Conservation (phyloP, 2,329 filamentous ascomycete species). For the Teratosphaeria viscida region DNA sequence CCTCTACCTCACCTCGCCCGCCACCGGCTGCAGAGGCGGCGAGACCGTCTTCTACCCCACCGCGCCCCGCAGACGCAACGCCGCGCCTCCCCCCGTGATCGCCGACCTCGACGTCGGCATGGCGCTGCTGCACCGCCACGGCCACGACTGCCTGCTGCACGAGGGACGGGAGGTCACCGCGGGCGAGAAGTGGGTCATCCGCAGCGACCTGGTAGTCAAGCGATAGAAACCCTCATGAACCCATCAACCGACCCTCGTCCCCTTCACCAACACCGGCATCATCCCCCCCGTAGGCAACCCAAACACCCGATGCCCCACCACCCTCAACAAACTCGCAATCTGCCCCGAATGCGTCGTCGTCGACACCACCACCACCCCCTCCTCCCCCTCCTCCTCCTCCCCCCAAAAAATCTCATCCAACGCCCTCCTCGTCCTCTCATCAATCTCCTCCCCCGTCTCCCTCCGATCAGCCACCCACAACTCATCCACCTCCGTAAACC, state of each 20-base stretch:
- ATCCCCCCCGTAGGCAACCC: conserved; percentile 39
- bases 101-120: conserved; percentile 74
- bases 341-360: conserved; percentile 51
- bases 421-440: conserved; percentile 21
- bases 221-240: conserved; percentile 25
- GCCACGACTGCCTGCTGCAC: conserved; percentile 79
- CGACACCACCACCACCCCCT: conserved; percentile 40
- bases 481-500: conserved; percentile 50
- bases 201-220: conserved; percentile 67
- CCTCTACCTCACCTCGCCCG: conserved; percentile 69
- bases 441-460: conserved; percentile 39
- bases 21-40: conserved; percentile 68
- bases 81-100: conserved; percentile 47
- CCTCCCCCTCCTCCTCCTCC: conserved; percentile 33
- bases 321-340: conserved; percentile 43
- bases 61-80: conserved; percentile 29
- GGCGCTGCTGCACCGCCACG: conserved; percentile 78
- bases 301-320: conserved; percentile 37
- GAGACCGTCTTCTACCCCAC: conserved; percentile 88
- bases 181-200: conserved; percentile 85
- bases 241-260: conserved; percentile 8
- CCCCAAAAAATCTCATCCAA: conserved; percentile 44
- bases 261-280: conserved; percentile 42
- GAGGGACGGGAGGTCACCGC: conserved; percentile 69
- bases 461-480: conserved; percentile 40